These are phyloP conservation scores for Trichosporon faecale DNA, from an alignment of 1,284 basidiomycete genomes.

Conservation along the genomic window DNA sequence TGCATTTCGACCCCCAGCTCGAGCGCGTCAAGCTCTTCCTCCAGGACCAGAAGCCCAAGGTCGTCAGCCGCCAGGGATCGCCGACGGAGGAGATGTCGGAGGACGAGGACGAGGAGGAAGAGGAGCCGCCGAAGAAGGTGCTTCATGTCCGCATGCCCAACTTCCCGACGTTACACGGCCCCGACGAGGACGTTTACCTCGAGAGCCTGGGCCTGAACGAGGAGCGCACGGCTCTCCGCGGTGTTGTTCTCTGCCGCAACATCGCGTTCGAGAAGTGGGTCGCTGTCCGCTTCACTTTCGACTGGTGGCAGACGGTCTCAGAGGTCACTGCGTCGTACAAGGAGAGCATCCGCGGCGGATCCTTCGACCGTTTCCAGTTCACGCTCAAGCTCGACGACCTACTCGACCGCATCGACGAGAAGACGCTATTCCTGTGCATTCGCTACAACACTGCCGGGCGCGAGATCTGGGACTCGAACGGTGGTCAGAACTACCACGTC, in stretches of 20 bases:
- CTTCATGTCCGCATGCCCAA: conserved; percentile 56
- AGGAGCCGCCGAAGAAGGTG: conserved; percentile 43
- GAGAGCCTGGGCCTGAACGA: conserved; percentile 61
- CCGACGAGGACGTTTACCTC: conserved; percentile 56
- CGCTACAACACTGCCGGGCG: conserved; percentile 69
- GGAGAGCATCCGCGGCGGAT: conserved; percentile 61
- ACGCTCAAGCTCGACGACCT: conserved; percentile 57
- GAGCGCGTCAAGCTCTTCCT: conserved; percentile 87
- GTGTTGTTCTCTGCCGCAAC: conserved; percentile 76
- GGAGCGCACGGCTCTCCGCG: conserved; percentile 62
- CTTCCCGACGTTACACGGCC: conserved; percentile 54
- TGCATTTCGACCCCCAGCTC: conserved; percentile 88
- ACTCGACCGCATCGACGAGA: conserved; percentile 68
- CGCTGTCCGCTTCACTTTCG: conserved; percentile 85
- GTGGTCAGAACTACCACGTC: conserved; percentile 72
- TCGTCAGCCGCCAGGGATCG: conserved; percentile 85
- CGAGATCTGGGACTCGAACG: conserved; percentile 89
- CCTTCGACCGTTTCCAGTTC: conserved; percentile 62
- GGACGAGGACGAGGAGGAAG: conserved; percentile 68
- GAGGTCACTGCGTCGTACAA: conserved; percentile 80
- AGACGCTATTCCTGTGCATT: conserved; percentile 77
- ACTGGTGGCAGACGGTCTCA: conserved; percentile 92
- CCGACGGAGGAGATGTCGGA: conserved; percentile 75
- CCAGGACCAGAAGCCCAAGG: conserved; percentile 86
- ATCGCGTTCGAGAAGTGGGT: conserved; percentile 84